These are phyloP conservation scores for Tolypocladium ovalisporum DNA, from an alignment of 2,329 filamentous ascomycete species.

Conservation along the genomic window DNA sequence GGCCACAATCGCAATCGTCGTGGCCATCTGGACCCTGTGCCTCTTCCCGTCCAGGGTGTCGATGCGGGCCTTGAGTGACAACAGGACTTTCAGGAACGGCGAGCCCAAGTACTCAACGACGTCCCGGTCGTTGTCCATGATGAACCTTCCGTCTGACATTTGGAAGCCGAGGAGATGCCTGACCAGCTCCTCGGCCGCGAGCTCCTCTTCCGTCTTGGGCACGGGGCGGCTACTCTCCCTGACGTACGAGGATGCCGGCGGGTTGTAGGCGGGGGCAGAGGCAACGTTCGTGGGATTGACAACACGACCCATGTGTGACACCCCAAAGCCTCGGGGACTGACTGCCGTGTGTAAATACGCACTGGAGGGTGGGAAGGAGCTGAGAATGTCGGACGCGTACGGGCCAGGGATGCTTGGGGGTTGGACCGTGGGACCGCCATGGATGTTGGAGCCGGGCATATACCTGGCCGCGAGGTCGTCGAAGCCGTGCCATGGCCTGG, in stretches of 20 bases:
- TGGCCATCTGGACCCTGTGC: not conserved
- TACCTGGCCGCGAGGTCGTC: too few species aligned
- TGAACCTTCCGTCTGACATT: not conserved
- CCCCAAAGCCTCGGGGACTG: too few species aligned
- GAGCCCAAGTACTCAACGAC: not conserved
- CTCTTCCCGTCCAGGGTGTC: not conserved
- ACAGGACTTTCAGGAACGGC: not conserved
- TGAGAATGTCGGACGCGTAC: too few species aligned
- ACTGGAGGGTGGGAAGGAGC: not conserved
- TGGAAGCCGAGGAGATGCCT: not conserved
- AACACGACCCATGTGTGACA: too few species aligned
- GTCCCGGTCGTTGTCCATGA: not conserved
- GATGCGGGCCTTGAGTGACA: not conserved
- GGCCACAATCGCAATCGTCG: not conserved
- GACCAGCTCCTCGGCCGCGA: not conserved
- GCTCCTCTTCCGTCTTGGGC: not conserved
- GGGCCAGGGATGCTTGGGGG: not conserved
- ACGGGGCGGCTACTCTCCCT: not conserved
- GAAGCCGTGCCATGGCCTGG: not conserved
- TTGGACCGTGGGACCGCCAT: not conserved
- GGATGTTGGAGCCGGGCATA: too few species aligned
- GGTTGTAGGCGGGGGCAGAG: not conserved
- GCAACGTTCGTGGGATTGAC: not conserved
- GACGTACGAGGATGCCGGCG: not conserved
- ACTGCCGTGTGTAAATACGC: too few species aligned